These are phyloP conservation scores for Sicyos baderoa DNA, from an alignment of 306 rosid species.

Conservation along the genomic window DNA sequence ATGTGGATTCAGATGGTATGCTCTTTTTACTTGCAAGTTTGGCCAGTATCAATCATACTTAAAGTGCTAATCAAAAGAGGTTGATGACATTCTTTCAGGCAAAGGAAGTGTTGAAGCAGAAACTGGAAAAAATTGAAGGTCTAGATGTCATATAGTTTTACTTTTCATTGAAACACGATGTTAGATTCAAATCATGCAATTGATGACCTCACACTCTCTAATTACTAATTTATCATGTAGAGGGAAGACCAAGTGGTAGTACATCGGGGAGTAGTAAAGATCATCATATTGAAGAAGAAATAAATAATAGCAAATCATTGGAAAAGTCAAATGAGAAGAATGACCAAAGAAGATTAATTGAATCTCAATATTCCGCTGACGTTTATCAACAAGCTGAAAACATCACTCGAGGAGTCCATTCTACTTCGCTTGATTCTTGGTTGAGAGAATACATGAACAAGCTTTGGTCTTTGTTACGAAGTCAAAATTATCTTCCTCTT, in stretches of 20 bases:
- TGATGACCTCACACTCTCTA: constrained; percentile 2
- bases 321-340: constrained; percentile 35
- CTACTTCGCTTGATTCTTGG: constrained; percentile 36
- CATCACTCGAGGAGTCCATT: constrained; percentile 31
- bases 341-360: constrained; percentile 20
- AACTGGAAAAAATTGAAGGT: constrained; percentile 54
- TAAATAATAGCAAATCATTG: constrained; percentile 36
- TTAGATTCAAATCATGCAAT: constrained; percentile 14
- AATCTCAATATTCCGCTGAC: constrained; percentile 23
- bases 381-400: constrained; percentile 26
- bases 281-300: constrained; percentile 30
- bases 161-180: constrained; percentile 18
- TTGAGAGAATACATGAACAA: constrained; percentile 36
- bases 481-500: constrained; percentile 54
- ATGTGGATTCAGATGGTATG: constrained; percentile 64
- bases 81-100: constrained; percentile 48
- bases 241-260: constrained; percentile 23
- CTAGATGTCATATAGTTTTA: constrained; percentile 20
- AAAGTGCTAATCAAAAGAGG: background rate
- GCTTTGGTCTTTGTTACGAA: constrained; percentile 46
- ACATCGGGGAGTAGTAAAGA: constrained; percentile 30
- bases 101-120: constrained; percentile 57
- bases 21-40: constrained; percentile 4
- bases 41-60: background rate
- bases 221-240: constrained; percentile 30